Evolutionary conservation across 345 rosid genomes (phyloP).

Genomic region (Lepidium aucheri): DNA sequence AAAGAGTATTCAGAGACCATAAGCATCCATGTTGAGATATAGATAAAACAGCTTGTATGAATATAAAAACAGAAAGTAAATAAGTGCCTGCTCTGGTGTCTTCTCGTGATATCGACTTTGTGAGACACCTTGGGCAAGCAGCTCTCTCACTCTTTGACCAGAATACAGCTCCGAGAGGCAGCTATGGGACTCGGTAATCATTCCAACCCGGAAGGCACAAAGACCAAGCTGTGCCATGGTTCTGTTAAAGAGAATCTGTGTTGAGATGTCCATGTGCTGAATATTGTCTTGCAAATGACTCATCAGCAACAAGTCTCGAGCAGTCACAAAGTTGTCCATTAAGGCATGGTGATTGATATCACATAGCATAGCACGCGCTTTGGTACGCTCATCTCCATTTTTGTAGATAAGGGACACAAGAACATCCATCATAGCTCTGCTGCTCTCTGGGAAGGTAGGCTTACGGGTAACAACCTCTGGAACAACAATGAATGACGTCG

Average conservation of each 20-base stretch:
- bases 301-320: conserved; percentile 85
- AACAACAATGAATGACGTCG: conserved; percentile 53
- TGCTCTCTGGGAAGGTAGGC: conserved; percentile 76
- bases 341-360: conserved; percentile 94
- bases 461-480: conserved; percentile 84
- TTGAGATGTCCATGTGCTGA: conserved; percentile 85
- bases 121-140: conserved; percentile 96
- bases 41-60: not conserved
- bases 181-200: conserved; percentile 69
- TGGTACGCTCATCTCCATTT: conserved; percentile 91
- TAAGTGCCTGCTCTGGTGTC: conserved; percentile 85
- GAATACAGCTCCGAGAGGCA: conserved; percentile 88
- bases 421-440: conserved; percentile 83
- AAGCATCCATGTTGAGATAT: not conserved
- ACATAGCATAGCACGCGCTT: conserved; percentile 96
- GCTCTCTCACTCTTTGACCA: conserved; percentile 87
- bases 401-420: conserved; percentile 84
- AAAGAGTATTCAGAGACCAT: not conserved
- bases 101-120: conserved; percentile 93
- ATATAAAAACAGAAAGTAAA: not conserved
- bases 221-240: conserved; percentile 97
- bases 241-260: conserved; percentile 91
- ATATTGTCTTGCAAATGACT: conserved; percentile 90
- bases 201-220: conserved; percentile 80
- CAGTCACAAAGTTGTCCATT: conserved; percentile 57